phyloP scores from a whole-genome alignment of 2,329 filamentous ascomycete species.

The Davidsoniella virescens region DNA sequence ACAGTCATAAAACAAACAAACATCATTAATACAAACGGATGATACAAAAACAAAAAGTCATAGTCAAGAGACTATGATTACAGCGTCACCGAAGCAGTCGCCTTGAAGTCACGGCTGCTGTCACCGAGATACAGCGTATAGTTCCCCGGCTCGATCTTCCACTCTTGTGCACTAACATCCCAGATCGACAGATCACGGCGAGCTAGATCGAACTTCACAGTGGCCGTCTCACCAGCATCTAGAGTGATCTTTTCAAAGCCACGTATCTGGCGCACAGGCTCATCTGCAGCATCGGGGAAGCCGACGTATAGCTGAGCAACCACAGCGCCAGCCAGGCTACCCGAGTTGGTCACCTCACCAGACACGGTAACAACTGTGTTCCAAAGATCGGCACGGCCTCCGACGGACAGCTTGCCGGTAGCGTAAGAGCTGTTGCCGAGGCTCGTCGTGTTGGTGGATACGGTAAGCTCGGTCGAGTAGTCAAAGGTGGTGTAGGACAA shows the following conservation, averaged over 20 bases:
- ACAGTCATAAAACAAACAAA: too few species aligned
- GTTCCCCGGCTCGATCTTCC: constrained; percentile 32
- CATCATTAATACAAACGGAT: too few species aligned
- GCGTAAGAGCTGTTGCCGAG: constrained; percentile 22
- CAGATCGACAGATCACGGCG: constrained; percentile 51
- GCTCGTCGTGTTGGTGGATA: constrained; percentile 19
- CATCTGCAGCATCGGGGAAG: constrained; percentile 30
- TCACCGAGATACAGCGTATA: constrained; percentile 30
- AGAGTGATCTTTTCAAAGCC: constrained; percentile 47
- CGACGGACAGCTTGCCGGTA: constrained; percentile 20
- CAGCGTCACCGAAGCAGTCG: constrained; percentile 4
- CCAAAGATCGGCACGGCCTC: constrained; percentile 41
- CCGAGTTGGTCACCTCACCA: constrained; percentile 34
- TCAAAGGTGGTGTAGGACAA: constrained; percentile 38
- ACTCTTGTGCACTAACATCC: constrained; percentile 44
- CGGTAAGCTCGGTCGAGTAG: constrained; percentile 28
- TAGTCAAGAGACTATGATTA: neutral
- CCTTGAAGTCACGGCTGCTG: constrained; percentile 27
- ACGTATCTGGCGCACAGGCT: constrained; percentile 41
- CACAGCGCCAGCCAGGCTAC: constrained; percentile 29
- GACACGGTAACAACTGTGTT: constrained; percentile 31
- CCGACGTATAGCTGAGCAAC: constrained; percentile 41
- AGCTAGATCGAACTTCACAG: constrained; percentile 36
- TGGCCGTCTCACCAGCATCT: constrained; percentile 26
- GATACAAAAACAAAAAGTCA: neutral